These are phyloP conservation scores for Multifurca ochricompacta DNA, from an alignment of 768 basidiomycete species.

Conservation along the genomic window DNA sequence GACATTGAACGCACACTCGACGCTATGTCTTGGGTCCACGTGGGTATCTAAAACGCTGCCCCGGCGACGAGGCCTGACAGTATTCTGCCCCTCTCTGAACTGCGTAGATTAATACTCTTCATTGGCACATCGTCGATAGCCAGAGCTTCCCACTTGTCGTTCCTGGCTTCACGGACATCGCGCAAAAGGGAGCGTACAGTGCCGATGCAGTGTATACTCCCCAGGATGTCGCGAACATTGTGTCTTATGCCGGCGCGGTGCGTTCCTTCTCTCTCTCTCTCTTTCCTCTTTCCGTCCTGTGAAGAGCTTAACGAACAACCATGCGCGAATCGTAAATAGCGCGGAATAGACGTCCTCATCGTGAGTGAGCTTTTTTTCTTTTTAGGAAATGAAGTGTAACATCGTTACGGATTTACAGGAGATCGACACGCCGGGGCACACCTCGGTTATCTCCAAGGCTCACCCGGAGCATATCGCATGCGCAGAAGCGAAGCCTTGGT, in stretches of 20 bases:
- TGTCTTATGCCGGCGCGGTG: constrained; percentile 39
- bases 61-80: no score
- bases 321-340: constrained; percentile 24
- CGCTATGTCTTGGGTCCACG: constrained; percentile 16
- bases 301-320: background rate
- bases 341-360: constrained; percentile 43
- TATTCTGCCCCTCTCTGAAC: no score
- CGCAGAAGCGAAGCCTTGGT: constrained; percentile 46
- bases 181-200: constrained; percentile 39
- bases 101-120: constrained; percentile 38
- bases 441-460: constrained; percentile 50
- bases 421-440: constrained; percentile 82
- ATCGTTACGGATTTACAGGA: constrained; percentile 44
- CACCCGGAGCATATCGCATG: constrained; percentile 77
- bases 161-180: constrained; percentile 32
- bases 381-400: background rate
- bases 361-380: constrained; percentile 17
- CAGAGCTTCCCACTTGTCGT: constrained; percentile 44
- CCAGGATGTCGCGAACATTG: constrained; percentile 33
- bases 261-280: constrained; percentile 16
- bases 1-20: constrained; percentile 13
- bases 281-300: background rate
- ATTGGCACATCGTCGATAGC: constrained; percentile 44
- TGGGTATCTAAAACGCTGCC: constrained; percentile 13
- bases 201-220: constrained; percentile 29